Base-by-base conservation (phyloP, 1,284 basidiomycete species). In the Heliocybe sulcata region DNA sequence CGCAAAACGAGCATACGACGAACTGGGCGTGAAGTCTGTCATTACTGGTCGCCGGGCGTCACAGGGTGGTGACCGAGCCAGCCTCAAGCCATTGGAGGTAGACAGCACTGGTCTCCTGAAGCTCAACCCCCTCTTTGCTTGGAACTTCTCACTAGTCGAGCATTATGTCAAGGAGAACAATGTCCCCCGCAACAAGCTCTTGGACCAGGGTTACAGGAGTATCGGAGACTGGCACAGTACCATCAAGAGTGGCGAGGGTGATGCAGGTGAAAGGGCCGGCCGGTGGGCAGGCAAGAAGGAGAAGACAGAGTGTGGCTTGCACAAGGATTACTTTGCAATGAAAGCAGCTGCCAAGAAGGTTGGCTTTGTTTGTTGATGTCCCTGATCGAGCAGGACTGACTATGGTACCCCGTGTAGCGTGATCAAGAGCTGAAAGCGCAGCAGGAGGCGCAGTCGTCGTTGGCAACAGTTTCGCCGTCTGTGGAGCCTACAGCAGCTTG, bases 171-270 rank as follows among this genome's bases (percentile, higher is more conserved):
- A 85, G 55, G 77, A 82, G 59, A 85, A 98, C 72, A 76, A 83
- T 29, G 94, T 98, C 1, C 95, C 95, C 1, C 85, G 87, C 63
- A 98, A 99, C 75, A 85, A 83, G 59, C 79, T 99, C 2, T 80
- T 98, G 42, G 86, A 87, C 61, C 82, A 94, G 66, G 96, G 96
- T 1, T 99, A 98, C 77, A 88, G 87, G 64, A 94, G 90, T 63
- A 85, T 99, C 59, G 96, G 96, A 9, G 96, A 99, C 72, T 96
- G 94, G 90, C 97, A 99, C 72, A 95, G 92, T 59, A 99, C 96
- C 0, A 74, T 71, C 23, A 85, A 86, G 67, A 85, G 85, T 47
- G 77, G 72, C 0, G 81, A 85, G 27, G 86, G 86, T 0, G 87
- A 94, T 62, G 78, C 77, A 1, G 82, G 79, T 1, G 96, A 99